Conservation (phyloP, 1,284 basidiomycete species). For the Boletus sp. region DNA sequence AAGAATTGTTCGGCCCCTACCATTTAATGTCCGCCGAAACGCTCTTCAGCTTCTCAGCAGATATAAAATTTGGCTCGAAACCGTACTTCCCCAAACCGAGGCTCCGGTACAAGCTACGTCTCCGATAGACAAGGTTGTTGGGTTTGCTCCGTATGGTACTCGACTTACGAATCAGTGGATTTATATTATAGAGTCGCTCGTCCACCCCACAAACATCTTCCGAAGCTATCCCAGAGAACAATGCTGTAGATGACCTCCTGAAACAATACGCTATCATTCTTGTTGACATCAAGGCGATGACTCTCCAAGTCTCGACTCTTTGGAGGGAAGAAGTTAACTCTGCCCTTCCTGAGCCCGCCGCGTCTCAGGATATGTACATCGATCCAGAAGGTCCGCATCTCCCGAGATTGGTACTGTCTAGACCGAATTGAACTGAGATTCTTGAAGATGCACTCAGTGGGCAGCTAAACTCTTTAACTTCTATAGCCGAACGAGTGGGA, state of each 20-base stretch:
- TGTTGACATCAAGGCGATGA: conserved; percentile 61
- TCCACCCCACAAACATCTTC: conserved; percentile 49
- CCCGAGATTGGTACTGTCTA: background rate
- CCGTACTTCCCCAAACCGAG: conserved; percentile 40
- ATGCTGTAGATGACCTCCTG: conserved; percentile 60
- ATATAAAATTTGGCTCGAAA: conserved; percentile 74
- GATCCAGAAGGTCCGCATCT: conserved; percentile 51
- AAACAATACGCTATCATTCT: conserved; percentile 63
- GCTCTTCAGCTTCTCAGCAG: conserved; percentile 66
- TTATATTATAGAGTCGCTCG: conserved; percentile 38
- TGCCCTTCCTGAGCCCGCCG: conserved; percentile 46
- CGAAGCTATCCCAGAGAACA: conserved; percentile 53
- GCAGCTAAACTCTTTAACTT: conserved; percentile 47
- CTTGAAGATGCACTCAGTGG: conserved; percentile 57
- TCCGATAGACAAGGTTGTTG: conserved; percentile 27
- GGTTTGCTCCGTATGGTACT: background rate
- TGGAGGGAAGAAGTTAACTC: conserved; percentile 68
- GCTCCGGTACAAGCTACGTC: conserved; percentile 30
- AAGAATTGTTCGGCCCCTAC: conserved; percentile 7
- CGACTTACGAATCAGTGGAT: background rate
- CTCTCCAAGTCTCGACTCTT: conserved; percentile 47
- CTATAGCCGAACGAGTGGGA: conserved; percentile 54
- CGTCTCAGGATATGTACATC: conserved; percentile 38
- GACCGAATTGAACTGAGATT: background rate
- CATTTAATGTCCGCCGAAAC: conserved; percentile 5